These are phyloP conservation scores for Pseudogymnoascus sp. DNA, from an alignment of 2,329 filamentous ascomycete genomes.

Conservation along the genomic window DNA sequence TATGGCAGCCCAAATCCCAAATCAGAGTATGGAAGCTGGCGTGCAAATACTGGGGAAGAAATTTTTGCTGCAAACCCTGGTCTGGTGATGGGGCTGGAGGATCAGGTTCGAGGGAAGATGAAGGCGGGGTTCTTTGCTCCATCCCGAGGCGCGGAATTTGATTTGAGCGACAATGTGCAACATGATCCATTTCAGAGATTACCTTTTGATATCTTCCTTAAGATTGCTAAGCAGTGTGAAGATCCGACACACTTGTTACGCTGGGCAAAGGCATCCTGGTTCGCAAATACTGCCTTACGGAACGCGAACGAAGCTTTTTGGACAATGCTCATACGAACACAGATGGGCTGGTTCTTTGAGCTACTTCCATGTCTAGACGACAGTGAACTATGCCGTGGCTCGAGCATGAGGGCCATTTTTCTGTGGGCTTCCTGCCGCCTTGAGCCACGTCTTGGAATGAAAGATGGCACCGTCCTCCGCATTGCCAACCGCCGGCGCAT, in stretches of 20 bases:
- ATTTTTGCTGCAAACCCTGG: background rate
- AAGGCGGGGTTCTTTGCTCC: background rate
- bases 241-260: background rate
- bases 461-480: slow-evolving; percentile 20
- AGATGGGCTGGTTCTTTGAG: background rate
- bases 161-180: too few species aligned
- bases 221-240: background rate
- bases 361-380: background rate
- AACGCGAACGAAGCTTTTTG: background rate
- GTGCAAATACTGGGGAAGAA: background rate
- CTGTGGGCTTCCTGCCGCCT: slow-evolving; percentile 22
- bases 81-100: background rate
- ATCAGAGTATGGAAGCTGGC: background rate
- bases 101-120: background rate
- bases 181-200: too few species aligned
- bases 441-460: slow-evolving; percentile 16
- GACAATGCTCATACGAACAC: background rate
- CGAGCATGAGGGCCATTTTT: background rate
- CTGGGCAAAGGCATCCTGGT: background rate
- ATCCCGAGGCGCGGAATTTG: background rate
- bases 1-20: background rate
- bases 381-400: background rate
- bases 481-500: slow-evolving; percentile 29
- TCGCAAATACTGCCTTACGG: background rate
- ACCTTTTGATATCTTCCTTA: too few species aligned